phyloP scores from a whole-genome alignment of 129 eudicot species.

The Ambrosia artemisiifolia region DNA sequence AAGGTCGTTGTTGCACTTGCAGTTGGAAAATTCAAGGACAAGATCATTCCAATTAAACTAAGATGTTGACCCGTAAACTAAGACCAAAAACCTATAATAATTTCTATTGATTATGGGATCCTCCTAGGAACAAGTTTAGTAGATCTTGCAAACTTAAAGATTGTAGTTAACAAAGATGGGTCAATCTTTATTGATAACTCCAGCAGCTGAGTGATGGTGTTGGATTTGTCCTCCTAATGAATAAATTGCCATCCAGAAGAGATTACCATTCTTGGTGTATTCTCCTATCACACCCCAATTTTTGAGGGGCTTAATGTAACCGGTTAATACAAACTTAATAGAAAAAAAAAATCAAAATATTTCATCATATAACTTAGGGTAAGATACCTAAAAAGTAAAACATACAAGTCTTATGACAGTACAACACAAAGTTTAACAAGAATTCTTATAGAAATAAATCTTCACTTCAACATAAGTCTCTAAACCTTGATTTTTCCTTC shows the following conservation, averaged over 20 bases:
- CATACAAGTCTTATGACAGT: too few relatives aligned
- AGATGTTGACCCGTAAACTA: constrained; percentile 89
- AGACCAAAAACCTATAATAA: constrained; percentile 68
- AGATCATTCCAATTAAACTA: constrained; percentile 77
- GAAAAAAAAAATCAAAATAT: too few relatives aligned
- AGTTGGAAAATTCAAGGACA: constrained; percentile 74
- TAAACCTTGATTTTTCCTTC: too few relatives aligned
- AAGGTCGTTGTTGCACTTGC: constrained; percentile 90
- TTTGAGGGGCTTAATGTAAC: too few relatives aligned
- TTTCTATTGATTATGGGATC: constrained; percentile 77
- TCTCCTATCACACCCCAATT: constrained; percentile 6
- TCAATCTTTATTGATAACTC: constrained; percentile 88
- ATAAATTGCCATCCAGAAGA: constrained; percentile 75
- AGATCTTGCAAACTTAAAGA: constrained; percentile 66
- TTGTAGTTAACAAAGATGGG: constrained; percentile 84
- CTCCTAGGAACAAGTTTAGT: constrained; percentile 57
- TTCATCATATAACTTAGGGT: too few relatives aligned
- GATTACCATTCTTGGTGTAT: constrained; percentile 82
- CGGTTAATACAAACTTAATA: too few relatives aligned
- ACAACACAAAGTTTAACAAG: too few relatives aligned
- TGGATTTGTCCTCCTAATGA: constrained; percentile 88
- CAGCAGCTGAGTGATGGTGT: constrained; percentile 94
- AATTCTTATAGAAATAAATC: too few relatives aligned
- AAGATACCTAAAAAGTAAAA: too few relatives aligned
- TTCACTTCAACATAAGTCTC: too few relatives aligned